Evolutionary conservation across 495 filamentous ascomycete genomes (phyloP), one percentile per base, ranked within the genome.

Genomic region (Apodospora peruviana): DNA sequence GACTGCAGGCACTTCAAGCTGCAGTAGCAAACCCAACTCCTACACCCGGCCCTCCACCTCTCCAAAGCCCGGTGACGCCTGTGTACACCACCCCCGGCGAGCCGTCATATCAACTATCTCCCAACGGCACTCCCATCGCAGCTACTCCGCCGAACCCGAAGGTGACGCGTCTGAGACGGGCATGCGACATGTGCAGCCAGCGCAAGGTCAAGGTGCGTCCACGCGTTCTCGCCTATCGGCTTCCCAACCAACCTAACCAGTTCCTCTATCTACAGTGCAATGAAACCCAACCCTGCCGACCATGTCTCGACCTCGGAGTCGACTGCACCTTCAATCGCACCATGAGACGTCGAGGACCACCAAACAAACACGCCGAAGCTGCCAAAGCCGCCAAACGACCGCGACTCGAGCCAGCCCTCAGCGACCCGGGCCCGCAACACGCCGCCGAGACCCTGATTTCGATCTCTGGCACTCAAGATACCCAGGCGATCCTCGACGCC

Each of bases 171-270:
- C 70, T 91, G 45, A 81, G 84, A 38, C 87, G 88, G 60, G 88
- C 88, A 18, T 93, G 88, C 64, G 88, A 93, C 65, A 84, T 85
- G 68, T 93, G 88, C 65, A 90, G 85, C 56, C 80, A 85, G 55
- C 82, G 88, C 25, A 93, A 93, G 60, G 87, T 93, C 22, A 93
- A 91, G 80, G 86, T 89, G 62, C n/a, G 62, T 48, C 27, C 4
- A 12, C 4, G 5, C n/a, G 7, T 14, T 23, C 24, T n/a, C 40
- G 5, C 14, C 43, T 19, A 19, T 8, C 34, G 5, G 23, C 32
- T 16, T 36, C 20, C 5, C 48, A n/a, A 34, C 7, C 25, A 35
- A 18, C 1, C 32, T 24, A 39, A 22, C 18, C 36, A 8, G 9
- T 44, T 39, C 4, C 20, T n/a, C 36, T 18, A 10, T 7, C 5